phyloP scores from a whole-genome alignment of 169 alveolate species.

The Plasmodium vinckei region DNA sequence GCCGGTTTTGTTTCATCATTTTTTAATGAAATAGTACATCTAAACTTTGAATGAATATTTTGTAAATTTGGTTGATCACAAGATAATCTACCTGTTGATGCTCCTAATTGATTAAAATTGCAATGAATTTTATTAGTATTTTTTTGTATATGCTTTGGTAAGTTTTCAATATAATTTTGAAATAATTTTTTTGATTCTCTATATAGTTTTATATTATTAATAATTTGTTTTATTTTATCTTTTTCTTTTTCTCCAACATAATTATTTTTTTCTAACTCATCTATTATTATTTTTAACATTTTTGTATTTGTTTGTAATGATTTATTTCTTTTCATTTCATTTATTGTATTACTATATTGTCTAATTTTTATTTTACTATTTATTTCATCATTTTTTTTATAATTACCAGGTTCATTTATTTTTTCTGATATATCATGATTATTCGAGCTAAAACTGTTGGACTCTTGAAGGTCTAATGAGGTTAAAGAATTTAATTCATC shows the following conservation, averaged over 20 bases:
- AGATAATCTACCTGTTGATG: conserved; percentile 84
- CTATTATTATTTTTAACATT: conserved; percentile 49
- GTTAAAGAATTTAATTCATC: no score
- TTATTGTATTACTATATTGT: conserved; percentile 35
- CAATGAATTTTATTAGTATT: conserved; percentile 74
- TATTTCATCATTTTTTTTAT: background rate
- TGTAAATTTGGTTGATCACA: conserved; percentile 81
- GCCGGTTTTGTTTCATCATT: background rate
- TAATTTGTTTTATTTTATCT: conserved; percentile 68
- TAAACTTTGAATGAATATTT: conserved; percentile 77
- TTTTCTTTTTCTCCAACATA: conserved; percentile 33
- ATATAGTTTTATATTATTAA: conserved; percentile 66
- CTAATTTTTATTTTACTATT: background rate
- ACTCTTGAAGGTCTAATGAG: no score
- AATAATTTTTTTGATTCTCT: conserved; percentile 69
- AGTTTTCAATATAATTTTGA: conserved; percentile 73
- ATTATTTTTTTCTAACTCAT: conserved; percentile 55
- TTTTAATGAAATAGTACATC: conserved; percentile 62
- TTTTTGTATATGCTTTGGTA: conserved; percentile 74
- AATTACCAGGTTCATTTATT: background rate
- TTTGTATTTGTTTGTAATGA: conserved; percentile 54
- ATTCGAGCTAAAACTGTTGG: no score
- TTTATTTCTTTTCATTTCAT: conserved; percentile 69
- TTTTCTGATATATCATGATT: background rate
- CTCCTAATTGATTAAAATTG: conserved; percentile 80